phyloP scores from a whole-genome alignment of 805 yeast genomes.

The Wickerhamiella siamensis region DNA sequence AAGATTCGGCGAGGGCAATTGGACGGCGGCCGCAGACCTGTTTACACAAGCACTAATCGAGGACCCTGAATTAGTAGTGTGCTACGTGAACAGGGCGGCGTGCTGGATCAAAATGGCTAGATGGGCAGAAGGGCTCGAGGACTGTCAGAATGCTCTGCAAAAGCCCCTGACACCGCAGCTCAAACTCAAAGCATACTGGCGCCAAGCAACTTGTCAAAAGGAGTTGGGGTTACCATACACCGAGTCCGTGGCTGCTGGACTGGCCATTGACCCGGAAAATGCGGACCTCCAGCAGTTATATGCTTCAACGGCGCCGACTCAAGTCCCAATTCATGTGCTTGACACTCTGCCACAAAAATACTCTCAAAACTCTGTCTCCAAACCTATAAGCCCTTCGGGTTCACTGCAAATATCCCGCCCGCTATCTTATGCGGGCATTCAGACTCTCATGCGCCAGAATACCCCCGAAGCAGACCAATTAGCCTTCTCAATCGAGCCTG shows the following conservation, averaged over 20 bases:
- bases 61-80: slow-evolving; percentile 12
- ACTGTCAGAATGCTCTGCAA: slow-evolving; percentile 12
- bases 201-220: slow-evolving; percentile 13
- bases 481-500: slow-evolving; percentile 11
- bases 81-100: slow-evolving; percentile 18
- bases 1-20: slow-evolving; percentile 6
- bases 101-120: slow-evolving; percentile 12
- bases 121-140: slow-evolving; percentile 11
- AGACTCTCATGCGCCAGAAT: slow-evolving; percentile 8
- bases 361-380: not conserved
- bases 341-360: slow-evolving; percentile 6
- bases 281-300: slow-evolving; percentile 10
- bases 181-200: slow-evolving; percentile 11
- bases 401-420: slow-evolving; percentile 12
- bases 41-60: slow-evolving; percentile 13
- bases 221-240: slow-evolving; percentile 7
- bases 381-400: not conserved
- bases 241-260: slow-evolving; percentile 9
- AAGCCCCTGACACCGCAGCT: slow-evolving; percentile 3
- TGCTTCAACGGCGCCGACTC: too few species aligned
- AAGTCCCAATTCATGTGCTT: slow-evolving; percentile 1
- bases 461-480: slow-evolving; percentile 9
- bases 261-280: slow-evolving; percentile 14
- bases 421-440: slow-evolving; percentile 13
- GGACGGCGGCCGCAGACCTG: slow-evolving; percentile 8